Percentiles rank a stretch among this genome's conserved stretches.
phyloP scores from a whole-genome alignment of 2,329 filamentous ascomycete species.

The Lachnellula occidentalis region DNA sequence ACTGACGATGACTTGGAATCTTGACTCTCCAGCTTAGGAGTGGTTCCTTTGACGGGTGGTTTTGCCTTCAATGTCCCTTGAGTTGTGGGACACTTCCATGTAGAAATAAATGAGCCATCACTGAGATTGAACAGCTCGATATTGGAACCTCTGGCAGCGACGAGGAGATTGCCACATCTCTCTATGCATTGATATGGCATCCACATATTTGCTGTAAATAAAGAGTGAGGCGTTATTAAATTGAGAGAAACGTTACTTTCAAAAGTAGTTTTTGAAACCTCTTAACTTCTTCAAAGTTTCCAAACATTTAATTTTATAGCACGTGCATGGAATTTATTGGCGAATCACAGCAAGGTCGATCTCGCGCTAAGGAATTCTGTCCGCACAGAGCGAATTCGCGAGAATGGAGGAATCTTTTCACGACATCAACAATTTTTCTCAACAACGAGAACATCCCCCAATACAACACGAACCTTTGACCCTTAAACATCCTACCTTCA shows the following conservation, averaged over 20 bases:
- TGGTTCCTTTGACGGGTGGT: background rate
- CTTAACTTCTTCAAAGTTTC: background rate
- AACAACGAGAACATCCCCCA: slow-evolving; percentile 13
- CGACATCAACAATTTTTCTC: background rate
- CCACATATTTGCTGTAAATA: slow-evolving; percentile 33
- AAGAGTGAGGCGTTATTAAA: background rate
- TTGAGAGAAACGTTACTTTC: background rate
- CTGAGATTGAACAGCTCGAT: slow-evolving; percentile 61
- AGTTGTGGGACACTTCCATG: slow-evolving; percentile 26
- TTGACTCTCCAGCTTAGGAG: slow-evolving; percentile 1
- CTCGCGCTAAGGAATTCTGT: background rate
- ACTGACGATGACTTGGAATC: slow-evolving; percentile 7
- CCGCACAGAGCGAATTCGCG: slow-evolving; percentile 6
- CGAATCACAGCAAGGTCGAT: background rate
- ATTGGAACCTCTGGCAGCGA: slow-evolving; percentile 68
- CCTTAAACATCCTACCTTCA: slow-evolving; percentile 99
- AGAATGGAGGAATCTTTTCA: slow-evolving; percentile 8
- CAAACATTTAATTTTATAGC: background rate
- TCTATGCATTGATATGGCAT: slow-evolving; percentile 62
- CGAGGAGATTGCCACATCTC: slow-evolving; percentile 51
- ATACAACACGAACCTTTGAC: slow-evolving; percentile 41
- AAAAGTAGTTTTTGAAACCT: no score
- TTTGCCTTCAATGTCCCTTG: slow-evolving; percentile 2
- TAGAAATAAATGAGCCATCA: slow-evolving; percentile 52
- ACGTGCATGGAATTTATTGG: background rate